These are phyloP conservation scores for Candida berthetii DNA, from an alignment of 805 yeast genomes.

Conservation along the genomic window DNA sequence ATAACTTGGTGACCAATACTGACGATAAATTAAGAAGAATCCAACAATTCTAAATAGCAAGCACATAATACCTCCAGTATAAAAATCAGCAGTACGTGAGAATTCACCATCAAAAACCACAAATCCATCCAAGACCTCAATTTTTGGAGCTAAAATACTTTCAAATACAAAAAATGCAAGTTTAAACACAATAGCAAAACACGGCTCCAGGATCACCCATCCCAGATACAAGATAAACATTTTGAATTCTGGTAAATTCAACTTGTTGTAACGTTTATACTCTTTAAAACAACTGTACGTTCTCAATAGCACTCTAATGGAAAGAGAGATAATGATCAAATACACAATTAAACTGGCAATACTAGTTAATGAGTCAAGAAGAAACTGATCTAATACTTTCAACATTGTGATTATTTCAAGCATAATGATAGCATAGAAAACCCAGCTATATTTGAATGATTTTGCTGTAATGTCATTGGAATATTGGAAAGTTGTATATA, in stretches of 20 bases:
- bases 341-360: background rate
- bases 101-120: too few species aligned
- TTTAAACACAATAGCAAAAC: too few species aligned
- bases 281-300: background rate
- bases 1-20: background rate
- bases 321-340: background rate
- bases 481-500: too few species aligned
- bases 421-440: background rate
- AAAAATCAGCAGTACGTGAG: too few species aligned
- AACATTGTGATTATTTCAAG: too few species aligned
- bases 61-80: too few species aligned
- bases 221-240: background rate
- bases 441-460: background rate
- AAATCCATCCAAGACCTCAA: background rate
- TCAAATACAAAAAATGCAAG: background rate
- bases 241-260: background rate
- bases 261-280: background rate
- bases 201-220: too few species aligned
- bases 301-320: background rate
- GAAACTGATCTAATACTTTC: too few species aligned
- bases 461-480: too few species aligned
- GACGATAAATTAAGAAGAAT: background rate
- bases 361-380: background rate
- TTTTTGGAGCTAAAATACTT: background rate
- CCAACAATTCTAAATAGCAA: background rate